phyloP scores from a whole-genome alignment of 805 yeast genomes.

The Barnettozyma wickerhamii region DNA sequence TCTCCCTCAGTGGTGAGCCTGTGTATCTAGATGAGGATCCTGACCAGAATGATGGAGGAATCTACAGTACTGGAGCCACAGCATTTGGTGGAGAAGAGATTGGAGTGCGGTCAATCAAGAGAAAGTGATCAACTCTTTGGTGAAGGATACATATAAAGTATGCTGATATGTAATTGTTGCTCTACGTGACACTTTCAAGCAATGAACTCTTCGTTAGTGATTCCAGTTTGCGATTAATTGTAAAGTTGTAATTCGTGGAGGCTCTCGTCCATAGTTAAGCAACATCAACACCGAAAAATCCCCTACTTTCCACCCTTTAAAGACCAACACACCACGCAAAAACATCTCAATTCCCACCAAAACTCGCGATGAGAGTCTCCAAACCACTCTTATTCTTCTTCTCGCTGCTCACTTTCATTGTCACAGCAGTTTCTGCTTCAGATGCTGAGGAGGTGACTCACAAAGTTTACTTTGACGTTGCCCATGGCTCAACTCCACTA shows the following conservation, averaged over 20 bases:
- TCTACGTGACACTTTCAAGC: too few species aligned
- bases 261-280: too few species aligned
- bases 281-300: too few species aligned
- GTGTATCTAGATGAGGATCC: constrained; percentile 17
- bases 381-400: neutral
- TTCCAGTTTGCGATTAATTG: too few species aligned
- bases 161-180: too few species aligned
- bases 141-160: too few species aligned
- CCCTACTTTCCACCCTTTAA: neutral
- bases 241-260: too few species aligned
- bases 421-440: constrained; percentile 15
- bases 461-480: constrained; percentile 81
- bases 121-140: too few species aligned
- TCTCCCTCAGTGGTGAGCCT: constrained; percentile 21
- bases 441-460: constrained; percentile 46
- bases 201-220: too few species aligned
- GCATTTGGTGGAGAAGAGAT: constrained; percentile 9
- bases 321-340: neutral
- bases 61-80: constrained; percentile 3
- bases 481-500: constrained; percentile 69
- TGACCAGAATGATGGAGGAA: neutral
- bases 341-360: neutral
- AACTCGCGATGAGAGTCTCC: neutral
- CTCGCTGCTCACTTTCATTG: constrained; percentile 6
- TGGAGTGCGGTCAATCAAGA: constrained; percentile 7